These are phyloP conservation scores for Penicillium corylophilum DNA, from an alignment of 2,329 filamentous ascomycete species.

Conservation along the genomic window DNA sequence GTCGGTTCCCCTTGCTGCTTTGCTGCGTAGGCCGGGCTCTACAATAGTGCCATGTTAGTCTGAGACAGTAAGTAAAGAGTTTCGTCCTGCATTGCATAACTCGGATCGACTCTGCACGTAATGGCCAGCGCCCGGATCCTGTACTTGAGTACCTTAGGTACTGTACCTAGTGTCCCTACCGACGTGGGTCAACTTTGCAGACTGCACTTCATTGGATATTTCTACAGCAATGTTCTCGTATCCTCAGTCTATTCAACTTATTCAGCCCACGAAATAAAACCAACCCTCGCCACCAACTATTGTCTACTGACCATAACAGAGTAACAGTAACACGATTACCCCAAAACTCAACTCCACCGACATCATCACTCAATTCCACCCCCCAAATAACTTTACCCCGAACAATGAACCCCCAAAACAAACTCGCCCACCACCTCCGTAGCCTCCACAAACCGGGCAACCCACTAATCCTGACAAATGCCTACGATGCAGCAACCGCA, in stretches of 20 bases:
- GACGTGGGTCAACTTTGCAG: not conserved
- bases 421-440: conserved; percentile 7
- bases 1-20: conserved; percentile 13
- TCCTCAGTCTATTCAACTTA: not conserved
- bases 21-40: not conserved
- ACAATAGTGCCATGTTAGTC: conserved; percentile 10
- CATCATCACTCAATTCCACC: too few relatives aligned
- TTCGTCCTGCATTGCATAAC: conserved; percentile 6
- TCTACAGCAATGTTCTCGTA: not conserved
- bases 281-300: not conserved
- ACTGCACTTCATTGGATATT: not conserved
- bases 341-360: not conserved
- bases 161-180: not conserved
- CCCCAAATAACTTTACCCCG: too few relatives aligned
- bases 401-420: conserved; percentile 4
- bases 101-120: conserved; percentile 1
- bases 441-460: conserved; percentile 6
- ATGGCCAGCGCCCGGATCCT: not conserved
- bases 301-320: not conserved
- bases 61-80: conserved; percentile 12
- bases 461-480: conserved; percentile 10
- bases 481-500: conserved; percentile 9
- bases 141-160: not conserved
- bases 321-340: not conserved
- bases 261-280: not conserved